A percentile compares a stretch with the other conserved stretches of the same genome.
phyloP scores from a whole-genome alignment of 2,329 filamentous ascomycete genomes.

The Arthroderma sp. region DNA sequence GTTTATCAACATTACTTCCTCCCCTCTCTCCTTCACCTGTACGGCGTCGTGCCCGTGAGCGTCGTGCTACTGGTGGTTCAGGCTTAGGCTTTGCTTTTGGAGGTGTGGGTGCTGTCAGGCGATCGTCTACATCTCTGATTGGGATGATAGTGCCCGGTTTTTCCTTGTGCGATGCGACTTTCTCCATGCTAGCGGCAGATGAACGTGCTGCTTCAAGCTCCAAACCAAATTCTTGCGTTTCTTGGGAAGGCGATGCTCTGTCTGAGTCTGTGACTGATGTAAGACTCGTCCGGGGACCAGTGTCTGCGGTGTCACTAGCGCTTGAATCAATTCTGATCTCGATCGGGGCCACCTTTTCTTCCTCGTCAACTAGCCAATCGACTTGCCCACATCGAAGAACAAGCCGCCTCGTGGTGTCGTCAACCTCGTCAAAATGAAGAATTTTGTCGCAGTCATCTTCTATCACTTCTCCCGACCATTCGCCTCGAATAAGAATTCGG shows the following conservation, averaged over 20 bases:
- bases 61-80: slow-evolving; percentile 15
- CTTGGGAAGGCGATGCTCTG: not conserved
- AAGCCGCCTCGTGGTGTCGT: slow-evolving; percentile 36
- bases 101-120: not conserved
- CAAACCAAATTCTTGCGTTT: slow-evolving; percentile 45
- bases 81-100: slow-evolving; percentile 13
- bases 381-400: slow-evolving; percentile 34
- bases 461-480: slow-evolving; percentile 46
- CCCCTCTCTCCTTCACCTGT: not conserved
- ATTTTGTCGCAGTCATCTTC: slow-evolving; percentile 31
- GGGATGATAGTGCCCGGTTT: slow-evolving; percentile 73
- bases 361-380: slow-evolving; percentile 29
- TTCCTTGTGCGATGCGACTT: slow-evolving; percentile 67
- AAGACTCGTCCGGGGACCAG: not conserved
- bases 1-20: not conserved
- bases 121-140: slow-evolving; percentile 37
- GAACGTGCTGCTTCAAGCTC: slow-evolving; percentile 55
- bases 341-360: not conserved
- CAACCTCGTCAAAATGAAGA: slow-evolving; percentile 37
- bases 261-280: not conserved
- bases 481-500: slow-evolving; percentile 56
- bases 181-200: slow-evolving; percentile 62
- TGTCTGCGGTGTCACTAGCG: not conserved
- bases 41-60: slow-evolving; percentile 5
- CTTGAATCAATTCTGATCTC: not conserved